phyloP scores from a whole-genome alignment of 164 flowering plant genomes.

The Vitis rotundifolia region DNA sequence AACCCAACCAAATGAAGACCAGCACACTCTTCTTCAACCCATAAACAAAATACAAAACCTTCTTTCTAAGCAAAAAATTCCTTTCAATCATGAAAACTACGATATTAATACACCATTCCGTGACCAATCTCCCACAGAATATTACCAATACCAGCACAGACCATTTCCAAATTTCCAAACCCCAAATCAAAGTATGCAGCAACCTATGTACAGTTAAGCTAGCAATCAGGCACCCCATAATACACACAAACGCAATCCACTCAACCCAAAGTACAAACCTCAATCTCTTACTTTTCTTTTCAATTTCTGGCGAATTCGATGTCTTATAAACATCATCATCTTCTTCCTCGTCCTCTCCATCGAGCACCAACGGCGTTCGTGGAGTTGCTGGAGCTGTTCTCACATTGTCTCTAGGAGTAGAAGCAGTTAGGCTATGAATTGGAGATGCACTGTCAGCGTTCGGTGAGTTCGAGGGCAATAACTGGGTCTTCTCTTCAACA shows the following conservation, averaged over 20 bases:
- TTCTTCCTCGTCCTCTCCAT: conserved; percentile 36
- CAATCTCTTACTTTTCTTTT: conserved; percentile 23
- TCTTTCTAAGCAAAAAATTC: conserved; percentile 46
- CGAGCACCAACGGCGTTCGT: conserved; percentile 18
- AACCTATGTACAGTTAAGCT: conserved; percentile 31
- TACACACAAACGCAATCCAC: conserved; percentile 32
- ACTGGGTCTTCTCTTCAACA: not conserved
- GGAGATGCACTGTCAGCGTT: not conserved
- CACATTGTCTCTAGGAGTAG: not conserved
- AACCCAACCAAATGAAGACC: conserved; percentile 34
- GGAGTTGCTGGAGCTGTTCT: conserved; percentile 12
- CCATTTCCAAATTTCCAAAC: conserved; percentile 61
- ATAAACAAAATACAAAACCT: conserved; percentile 43
- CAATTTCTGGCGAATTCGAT: conserved; percentile 3
- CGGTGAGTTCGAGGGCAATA: not conserved
- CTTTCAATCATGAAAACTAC: conserved; percentile 42
- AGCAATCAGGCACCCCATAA: conserved; percentile 22
- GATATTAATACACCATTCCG: conserved; percentile 34
- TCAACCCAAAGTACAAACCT: conserved; percentile 30
- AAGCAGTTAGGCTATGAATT: not conserved
- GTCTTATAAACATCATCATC: conserved; percentile 37
- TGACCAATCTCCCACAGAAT: conserved; percentile 16
- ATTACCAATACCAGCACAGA: not conserved
- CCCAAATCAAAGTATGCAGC: conserved; percentile 27
- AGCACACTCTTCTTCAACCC: conserved; percentile 27